A percentile compares a stretch with the other conserved stretches of the same genome.
Evolutionary conservation across 441 rosid genomes (phyloP).

Genomic region (Gossypium gossypioides): DNA sequence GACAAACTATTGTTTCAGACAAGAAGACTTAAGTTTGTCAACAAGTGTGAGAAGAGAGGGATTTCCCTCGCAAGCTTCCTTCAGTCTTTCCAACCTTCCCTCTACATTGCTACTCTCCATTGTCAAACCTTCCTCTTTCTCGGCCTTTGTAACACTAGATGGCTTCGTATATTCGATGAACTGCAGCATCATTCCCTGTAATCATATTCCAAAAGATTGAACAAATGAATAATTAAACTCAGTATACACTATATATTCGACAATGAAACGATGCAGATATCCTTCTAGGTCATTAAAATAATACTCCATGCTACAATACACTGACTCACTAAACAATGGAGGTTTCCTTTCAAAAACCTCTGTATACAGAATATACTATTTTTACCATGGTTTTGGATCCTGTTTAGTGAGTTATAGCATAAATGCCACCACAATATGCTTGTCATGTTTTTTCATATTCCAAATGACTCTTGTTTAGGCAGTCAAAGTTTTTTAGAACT

Average conservation of each 20-base stretch:
- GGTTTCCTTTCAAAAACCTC: not conserved
- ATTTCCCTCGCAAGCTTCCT: constrained; percentile 57
- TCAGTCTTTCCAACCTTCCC: constrained; percentile 39
- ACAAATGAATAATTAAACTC: not conserved
- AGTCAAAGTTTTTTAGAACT: not conserved
- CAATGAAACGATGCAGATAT: not conserved
- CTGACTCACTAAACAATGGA: not conserved
- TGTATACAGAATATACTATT: not conserved
- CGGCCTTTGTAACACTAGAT: not conserved
- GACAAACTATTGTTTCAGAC: not conserved
- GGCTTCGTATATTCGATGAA: constrained; percentile 35
- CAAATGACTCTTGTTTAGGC: not conserved
- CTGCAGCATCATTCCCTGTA: constrained; percentile 60
- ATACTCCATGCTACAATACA: not conserved
- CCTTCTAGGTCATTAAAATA: not conserved
- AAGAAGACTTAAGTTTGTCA: constrained; percentile 33
- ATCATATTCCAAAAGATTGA: not conserved
- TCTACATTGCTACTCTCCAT: constrained; percentile 16
- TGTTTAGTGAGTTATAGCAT: not conserved
- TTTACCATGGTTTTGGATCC: not conserved
- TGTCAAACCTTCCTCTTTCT: constrained; percentile 12
- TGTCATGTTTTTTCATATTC: not conserved
- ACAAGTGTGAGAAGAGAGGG: constrained; percentile 44
- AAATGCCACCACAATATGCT: not conserved
- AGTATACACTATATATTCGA: not conserved